A percentile compares a stretch with the other conserved stretches of the same genome.
Evolutionary conservation across 192 early-diverging fungal genomes (phyloP).

Genomic region (Entrophospora sp.): DNA sequence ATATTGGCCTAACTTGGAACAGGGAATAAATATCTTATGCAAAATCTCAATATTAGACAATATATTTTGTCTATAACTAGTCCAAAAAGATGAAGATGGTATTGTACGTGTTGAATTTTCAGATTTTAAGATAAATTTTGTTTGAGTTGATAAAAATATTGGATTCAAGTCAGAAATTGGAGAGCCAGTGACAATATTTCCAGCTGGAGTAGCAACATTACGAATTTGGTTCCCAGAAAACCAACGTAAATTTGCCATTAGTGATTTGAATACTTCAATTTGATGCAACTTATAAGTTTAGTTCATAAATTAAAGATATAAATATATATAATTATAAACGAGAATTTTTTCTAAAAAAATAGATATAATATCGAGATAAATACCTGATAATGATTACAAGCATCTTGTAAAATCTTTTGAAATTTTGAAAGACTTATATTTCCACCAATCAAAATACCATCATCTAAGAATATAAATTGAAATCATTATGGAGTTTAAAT

Average conservation of each 20-base stretch:
- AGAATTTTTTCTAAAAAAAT: neutral
- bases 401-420: constrained; percentile 37
- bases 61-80: constrained; percentile 33
- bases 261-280: constrained; percentile 52
- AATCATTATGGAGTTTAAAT: neutral
- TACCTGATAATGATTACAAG: constrained; percentile 24
- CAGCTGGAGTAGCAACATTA: constrained; percentile 77
- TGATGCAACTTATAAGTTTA: constrained; percentile 18
- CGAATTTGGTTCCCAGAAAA: constrained; percentile 83
- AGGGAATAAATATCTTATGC: constrained; percentile 57
- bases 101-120: constrained; percentile 15
- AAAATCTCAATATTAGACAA: constrained; percentile 58
- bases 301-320: too few relatives aligned
- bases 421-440: constrained; percentile 58
- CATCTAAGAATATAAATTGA: neutral
- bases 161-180: constrained; percentile 88
- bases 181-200: constrained; percentile 82
- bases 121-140: constrained; percentile 41
- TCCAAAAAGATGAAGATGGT: neutral
- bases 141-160: constrained; percentile 62
- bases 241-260: constrained; percentile 65
- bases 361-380: too few relatives aligned
- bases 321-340: too few relatives aligned
- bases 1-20: constrained; percentile 46
- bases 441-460: constrained; percentile 54